Base-by-base conservation (phyloP, 1,284 basidiomycete genomes). In the Ustilago sp. region DNA sequence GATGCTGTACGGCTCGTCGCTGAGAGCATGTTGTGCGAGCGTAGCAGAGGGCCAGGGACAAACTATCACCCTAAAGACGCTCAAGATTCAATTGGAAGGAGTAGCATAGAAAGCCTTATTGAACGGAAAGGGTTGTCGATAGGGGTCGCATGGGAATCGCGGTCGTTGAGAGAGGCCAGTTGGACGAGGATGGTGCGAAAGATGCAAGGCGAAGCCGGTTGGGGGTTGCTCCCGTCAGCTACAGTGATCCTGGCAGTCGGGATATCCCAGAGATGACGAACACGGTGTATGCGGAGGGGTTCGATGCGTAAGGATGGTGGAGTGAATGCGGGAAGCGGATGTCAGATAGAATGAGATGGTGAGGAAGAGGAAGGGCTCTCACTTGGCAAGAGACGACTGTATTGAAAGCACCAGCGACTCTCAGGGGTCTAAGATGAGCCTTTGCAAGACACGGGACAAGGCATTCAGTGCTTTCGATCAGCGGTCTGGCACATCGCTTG, bases 21-120 rank as follows among this genome's bases (percentile, higher is more conserved):
- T 19, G 59, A 61, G 39, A 61, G 51, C 59, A 61, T 61, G 32
- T 23, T 45, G 50, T 19, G 17, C 32, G 32, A 11, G 50, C 9
- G 8, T 1, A 43, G 38, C 31, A 48, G n/a, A 3, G 15, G 19
- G 8, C 3, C 15, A 12, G 39, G 45, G 6, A 11, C 17, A 45
- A 43, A 31, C 17, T 34, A 58, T 11, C 5, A 36, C 9, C 41
- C 7, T 23, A 31, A 28, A 35, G 43, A 17, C 19, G 43, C 55
- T 45, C 23, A 34, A 34, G 13, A 17, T 8, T 19, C 11, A 5
- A 5, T 48, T 19, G 19, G 23, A 48, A 23, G n/a, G 45, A 19
- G 9, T 28, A 19, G 8, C 19, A 48, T 48, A 19, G 45, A 48
- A 39, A 48, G 45, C 7, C 4, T 9, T 41, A 41, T 17, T 41